Base-by-base conservation (phyloP, 768 basidiomycete genomes). In the Sarcodon aspratus region DNA sequence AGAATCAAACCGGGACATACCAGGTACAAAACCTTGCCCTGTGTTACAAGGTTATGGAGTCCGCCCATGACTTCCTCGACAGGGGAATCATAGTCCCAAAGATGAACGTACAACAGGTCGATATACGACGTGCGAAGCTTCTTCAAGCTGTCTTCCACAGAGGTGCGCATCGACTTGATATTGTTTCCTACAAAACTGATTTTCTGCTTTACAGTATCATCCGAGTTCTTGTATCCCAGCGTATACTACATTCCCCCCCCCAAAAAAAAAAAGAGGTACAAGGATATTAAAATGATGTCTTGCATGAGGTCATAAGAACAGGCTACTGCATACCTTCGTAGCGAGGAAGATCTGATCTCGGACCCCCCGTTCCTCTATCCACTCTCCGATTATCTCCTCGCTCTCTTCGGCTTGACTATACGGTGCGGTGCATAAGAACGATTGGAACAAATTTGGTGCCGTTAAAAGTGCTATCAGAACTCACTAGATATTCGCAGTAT, bases 91-190 rank as follows among this genome's bases (percentile, higher is more conserved):
- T 64, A 78, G 55, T 79, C 78, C 76, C 76, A 75, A 61, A 63
- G 71, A 54, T 79, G 78, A 6, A 78, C 55, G 51, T 80, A 78
- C 32, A 79, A 58, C 45, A 80, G 68, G 54, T 80, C 78, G 55
- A 80, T 69, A 55, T 75, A 83, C n/a, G 70, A 63, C 0, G 79
- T 81, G 40, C 76, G 63, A 15, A 84, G 67, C 51, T 78, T 80
- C 52, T 65, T 65, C 48, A 74, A 60, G 34, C 63, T 66, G 1
- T 59, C 63, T n/a, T 63, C 61, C 5, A 69, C 57, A 6, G 61
- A 66, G 40, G 65, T 17, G 34, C 50, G 53, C 42, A 70, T 48
- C 1, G 55, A 59, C 55, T 71, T 71, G 47, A 62, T 51, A 53
- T 60, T 54, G 62, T 74, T 75, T 9, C 73, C 71, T 13, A 52